Evolutionary conservation across 306 rosid species (phyloP), one percentile per base, ranked within the genome.

Genomic region (Corylus americana): DNA sequence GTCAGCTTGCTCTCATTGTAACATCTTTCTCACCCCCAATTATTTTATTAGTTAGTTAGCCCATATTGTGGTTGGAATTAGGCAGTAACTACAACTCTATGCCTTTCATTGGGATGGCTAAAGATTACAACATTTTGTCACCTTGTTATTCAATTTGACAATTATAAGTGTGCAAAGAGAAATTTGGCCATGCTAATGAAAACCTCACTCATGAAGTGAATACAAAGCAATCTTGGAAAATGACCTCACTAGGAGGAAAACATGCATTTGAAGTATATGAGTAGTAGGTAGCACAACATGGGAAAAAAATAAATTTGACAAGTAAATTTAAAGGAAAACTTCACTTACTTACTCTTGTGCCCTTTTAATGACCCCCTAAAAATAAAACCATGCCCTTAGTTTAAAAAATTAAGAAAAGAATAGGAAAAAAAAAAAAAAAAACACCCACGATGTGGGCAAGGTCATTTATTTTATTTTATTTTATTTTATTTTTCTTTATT

Each of bases 11-110:
- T 80, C 81, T 78, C 77, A 71, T 74, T 73, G 66, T 44, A 45
- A 63, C 42, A 44, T 22, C 18, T 70, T n/a, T 55, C 71, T 50
- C 67, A 47, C 79, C 72, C 48, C 73, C 76, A 70, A 76, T 73
- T 74, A 75, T 75, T 55, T 67, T 85, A 49, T 74, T 77, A 77
- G 82, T 85, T 88, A 86, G 86, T 86, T 85, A 88, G 70, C 80
- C 70, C 44, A 39, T 42, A 22, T 22, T 22, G 55, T 35, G 76
- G 88, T 77, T 77, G 73, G 69, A 73, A 68, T 88, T 73, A 18
- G 25, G 74, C 72, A 63, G 78, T 50, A 83, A 90, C 88, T 77
- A 80, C 81, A 55, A 70, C 59, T 11, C 85, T 74, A 47, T 47
- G 63, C 5, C 83, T 63, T 79, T 51, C 71, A 73, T 74, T 80